Percentiles rank a stretch among this genome's conserved stretches.
Evolutionary conservation across 2,329 filamentous ascomycete genomes (phyloP).

Genomic region (Amauroascus niger): DNA sequence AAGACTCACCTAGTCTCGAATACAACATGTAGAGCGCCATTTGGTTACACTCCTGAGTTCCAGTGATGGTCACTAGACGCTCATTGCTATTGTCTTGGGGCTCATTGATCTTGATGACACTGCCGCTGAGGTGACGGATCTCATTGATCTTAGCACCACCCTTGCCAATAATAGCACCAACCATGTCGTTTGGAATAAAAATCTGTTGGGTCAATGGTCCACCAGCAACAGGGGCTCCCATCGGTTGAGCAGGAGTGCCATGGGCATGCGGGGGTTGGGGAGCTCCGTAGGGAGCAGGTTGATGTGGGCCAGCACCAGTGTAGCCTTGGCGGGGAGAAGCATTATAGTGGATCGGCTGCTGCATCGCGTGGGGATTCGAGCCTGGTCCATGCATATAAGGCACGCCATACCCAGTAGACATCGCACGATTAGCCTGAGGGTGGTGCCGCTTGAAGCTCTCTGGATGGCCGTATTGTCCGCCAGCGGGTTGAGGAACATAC

Average conservation of each 20-base stretch:
- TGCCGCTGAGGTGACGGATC: slow-evolving; percentile 91
- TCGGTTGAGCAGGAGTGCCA: slow-evolving; percentile 59
- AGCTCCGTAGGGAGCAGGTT: slow-evolving; percentile 58
- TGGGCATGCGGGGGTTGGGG: slow-evolving; percentile 52
- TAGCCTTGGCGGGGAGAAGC: slow-evolving; percentile 66
- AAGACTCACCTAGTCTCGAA: slow-evolving; percentile 71
- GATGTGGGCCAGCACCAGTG: slow-evolving; percentile 67
- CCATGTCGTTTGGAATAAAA: slow-evolving; percentile 99
- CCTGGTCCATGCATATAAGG: slow-evolving; percentile 63
- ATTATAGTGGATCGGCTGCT: slow-evolving; percentile 69
- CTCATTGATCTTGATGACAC: slow-evolving; percentile 99
- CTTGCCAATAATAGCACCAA: slow-evolving; percentile 97
- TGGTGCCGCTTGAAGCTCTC: slow-evolving; percentile 73
- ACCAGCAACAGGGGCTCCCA: slow-evolving; percentile 64
- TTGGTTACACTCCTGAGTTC: slow-evolving; percentile 95
- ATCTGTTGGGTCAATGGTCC: slow-evolving; percentile 94
- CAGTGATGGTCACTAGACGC: slow-evolving; percentile 91
- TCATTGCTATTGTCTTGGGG: slow-evolving; percentile 99
- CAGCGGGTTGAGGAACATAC: slow-evolving; percentile 85
- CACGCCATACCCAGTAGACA: slow-evolving; percentile 60
- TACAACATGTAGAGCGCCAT: slow-evolving; percentile 99
- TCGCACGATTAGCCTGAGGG: slow-evolving; percentile 62
- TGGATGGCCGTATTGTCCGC: slow-evolving; percentile 82
- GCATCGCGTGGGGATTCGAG: slow-evolving; percentile 45
- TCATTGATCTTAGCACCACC: slow-evolving; percentile 99